Evolutionary conservation across 176 grass and related monocot species (phyloP).

Genomic region (Aegilops umbellulata): DNA sequence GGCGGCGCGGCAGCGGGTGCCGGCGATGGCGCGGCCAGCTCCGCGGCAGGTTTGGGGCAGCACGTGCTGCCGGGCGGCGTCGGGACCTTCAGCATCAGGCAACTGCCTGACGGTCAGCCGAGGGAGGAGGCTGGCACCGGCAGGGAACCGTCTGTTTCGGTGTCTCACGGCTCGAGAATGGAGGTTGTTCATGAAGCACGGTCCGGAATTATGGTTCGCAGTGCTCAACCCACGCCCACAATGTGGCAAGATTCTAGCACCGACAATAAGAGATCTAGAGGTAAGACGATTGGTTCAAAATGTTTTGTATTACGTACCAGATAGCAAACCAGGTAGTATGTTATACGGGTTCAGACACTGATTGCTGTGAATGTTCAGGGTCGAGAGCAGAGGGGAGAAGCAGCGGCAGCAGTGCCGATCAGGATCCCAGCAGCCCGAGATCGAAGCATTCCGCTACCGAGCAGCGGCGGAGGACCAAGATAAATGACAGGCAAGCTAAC

Average conservation of each 20-base stretch:
- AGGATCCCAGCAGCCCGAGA: constrained; percentile 71
- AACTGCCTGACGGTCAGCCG: constrained; percentile 9
- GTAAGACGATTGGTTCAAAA: neutral
- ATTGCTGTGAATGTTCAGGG: constrained; percentile 16
- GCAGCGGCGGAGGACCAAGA: constrained; percentile 87
- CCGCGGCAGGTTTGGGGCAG: constrained; percentile 28
- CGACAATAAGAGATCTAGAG: constrained; percentile 49
- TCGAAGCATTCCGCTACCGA: constrained; percentile 96
- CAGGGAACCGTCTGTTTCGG: neutral
- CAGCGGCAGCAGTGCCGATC: constrained; percentile 67
- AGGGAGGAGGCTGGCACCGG: neutral
- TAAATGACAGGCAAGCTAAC: constrained; percentile 87
- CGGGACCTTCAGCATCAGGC: constrained; percentile 81
- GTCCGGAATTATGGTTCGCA: neutral
- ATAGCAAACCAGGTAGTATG: neutral
- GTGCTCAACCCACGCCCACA: constrained; percentile 34
- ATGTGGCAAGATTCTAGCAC: constrained; percentile 49
- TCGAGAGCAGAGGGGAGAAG: constrained; percentile 68
- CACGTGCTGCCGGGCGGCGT: constrained; percentile 65
- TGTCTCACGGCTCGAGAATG: constrained; percentile 2
- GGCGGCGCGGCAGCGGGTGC: neutral
- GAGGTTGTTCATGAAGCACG: constrained; percentile 4
- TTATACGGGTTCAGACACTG: neutral
- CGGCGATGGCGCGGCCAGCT: neutral
- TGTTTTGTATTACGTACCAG: neutral